A percentile compares a stretch with the other conserved stretches of the same genome.
phyloP scores from a whole-genome alignment of 1,284 basidiomycete species.

The Leccinum subrobustum region DNA sequence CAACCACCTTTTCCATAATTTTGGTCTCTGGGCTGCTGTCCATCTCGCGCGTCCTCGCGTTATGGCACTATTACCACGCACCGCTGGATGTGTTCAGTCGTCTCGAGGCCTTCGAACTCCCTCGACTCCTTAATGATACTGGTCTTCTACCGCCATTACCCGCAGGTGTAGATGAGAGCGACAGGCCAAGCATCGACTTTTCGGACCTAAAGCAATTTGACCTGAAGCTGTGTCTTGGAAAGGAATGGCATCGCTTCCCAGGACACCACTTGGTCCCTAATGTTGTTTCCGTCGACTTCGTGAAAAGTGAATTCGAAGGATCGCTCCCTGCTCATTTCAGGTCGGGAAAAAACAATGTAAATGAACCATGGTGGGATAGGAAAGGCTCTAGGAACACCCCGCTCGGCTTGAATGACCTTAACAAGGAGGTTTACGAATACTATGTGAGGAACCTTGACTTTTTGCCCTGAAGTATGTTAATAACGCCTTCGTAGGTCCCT shows the following conservation, averaged over 20 bases:
- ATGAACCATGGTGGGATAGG: constrained; percentile 57
- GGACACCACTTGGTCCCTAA: constrained; percentile 87
- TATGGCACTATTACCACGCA: constrained; percentile 89
- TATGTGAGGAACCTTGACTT: constrained; percentile 63
- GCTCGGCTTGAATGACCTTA: constrained; percentile 83
- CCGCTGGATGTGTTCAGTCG: constrained; percentile 75
- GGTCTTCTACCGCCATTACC: constrained; percentile 56
- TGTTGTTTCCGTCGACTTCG: constrained; percentile 79
- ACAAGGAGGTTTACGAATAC: constrained; percentile 74
- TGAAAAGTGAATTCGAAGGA: constrained; percentile 89
- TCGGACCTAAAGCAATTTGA: constrained; percentile 69
- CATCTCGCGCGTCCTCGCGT: constrained; percentile 74
- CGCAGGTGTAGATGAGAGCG: constrained; percentile 42
- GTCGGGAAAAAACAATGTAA: constrained; percentile 25
- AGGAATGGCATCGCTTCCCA: constrained; percentile 97
- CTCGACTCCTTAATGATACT: constrained; percentile 74
- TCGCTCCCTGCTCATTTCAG: constrained; percentile 84
- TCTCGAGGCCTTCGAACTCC: constrained; percentile 80
- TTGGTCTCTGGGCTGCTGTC: constrained; percentile 69
- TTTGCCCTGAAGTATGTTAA: constrained; percentile 4
- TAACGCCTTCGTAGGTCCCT: constrained; percentile 53
- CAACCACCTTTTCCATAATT: constrained; percentile 72
- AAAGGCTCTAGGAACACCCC: constrained; percentile 67
- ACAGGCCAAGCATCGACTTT: constrained; percentile 66
- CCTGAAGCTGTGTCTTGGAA: constrained; percentile 84